Percentiles rank a stretch among this genome's conserved stretches.
Evolutionary conservation across 2,329 filamentous ascomycete species (phyloP).

Genomic region (Aspergillus fructus): DNA sequence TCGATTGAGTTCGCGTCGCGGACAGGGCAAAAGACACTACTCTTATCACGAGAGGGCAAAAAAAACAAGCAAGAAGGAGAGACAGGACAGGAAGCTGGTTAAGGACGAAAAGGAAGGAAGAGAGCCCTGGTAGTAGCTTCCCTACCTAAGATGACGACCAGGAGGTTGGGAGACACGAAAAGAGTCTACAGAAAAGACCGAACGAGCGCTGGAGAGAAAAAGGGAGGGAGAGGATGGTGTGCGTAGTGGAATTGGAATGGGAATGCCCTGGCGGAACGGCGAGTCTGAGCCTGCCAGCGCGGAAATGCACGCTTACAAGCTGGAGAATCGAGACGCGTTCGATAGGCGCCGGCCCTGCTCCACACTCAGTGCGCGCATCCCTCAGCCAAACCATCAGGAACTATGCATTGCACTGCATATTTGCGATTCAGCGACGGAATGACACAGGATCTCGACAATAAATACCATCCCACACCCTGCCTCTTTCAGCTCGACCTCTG

Average conservation of each 20-base stretch:
- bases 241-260: conserved; percentile 41
- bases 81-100: conserved; percentile 15
- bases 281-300: conserved; percentile 29
- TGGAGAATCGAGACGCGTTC: conserved; percentile 37
- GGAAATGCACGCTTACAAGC: conserved; percentile 41
- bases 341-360: conserved; percentile 39
- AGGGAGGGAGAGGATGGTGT: conserved; percentile 23
- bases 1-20: conserved; percentile 27
- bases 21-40: conserved; percentile 15
- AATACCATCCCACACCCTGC: background rate
- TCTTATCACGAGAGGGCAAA: conserved; percentile 12
- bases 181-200: conserved; percentile 25
- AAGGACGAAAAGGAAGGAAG: conserved; percentile 22
- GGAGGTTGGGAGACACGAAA: conserved; percentile 26
- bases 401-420: conserved; percentile 17
- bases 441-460: background rate
- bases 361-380: conserved; percentile 27
- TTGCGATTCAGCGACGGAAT: conserved; percentile 1
- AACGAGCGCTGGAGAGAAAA: conserved; percentile 22
- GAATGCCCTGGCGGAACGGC: conserved; percentile 31
- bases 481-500: background rate
- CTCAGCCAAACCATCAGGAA: conserved; percentile 13
- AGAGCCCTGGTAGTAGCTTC: conserved; percentile 13
- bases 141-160: conserved; percentile 18
- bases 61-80: conserved; percentile 17